Evolutionary conservation across 176 grass and related monocot genomes (phyloP), one percentile per base, ranked within the genome.

Genomic region (Metroxylon sagu): DNA sequence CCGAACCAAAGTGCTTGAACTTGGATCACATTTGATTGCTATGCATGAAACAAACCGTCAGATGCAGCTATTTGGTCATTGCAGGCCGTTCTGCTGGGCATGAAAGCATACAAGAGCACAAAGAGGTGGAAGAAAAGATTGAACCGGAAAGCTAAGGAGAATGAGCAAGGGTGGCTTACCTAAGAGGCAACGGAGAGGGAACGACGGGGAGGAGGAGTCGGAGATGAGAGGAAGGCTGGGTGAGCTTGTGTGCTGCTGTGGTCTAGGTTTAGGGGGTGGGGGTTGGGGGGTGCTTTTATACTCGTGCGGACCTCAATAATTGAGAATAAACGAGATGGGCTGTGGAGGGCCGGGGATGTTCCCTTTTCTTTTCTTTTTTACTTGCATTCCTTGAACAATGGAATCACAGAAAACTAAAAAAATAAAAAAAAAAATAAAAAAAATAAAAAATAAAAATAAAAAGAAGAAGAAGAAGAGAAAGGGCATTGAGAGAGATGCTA

Each of bases 391-490:
- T 71, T 68, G 72, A 85, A 85, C 76, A 80, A 85, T 71, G 72
- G 82, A 76, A 80, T 85, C 82, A 50, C 76, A 61, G 75, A 80
- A 85, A 85, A 85, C 82, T 80, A 84, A 71, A 84, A 84, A 79
- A n/a, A 70, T 74, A 66, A 76, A 61, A 5, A 23, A 23, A 23
- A 23, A 23, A 23, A 23, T 23, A 23, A 23, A 23, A 23, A 23
- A 66, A 71, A 71, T 79, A 15, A 39, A 76, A 57, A 76, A 67
- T 69, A 54, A 76, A 76, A 59, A 76, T 29, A 84, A 75, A 84
- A 86, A 85, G 82, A 87, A 90, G 80, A 66, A 79, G 76, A 84
- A 92, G 82, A 85, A 78, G 60, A 81, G 72, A 93, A 87, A 84
- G 50, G 89, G 67, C 74, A 84, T 84, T 78, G 83, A 83, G 76